These are phyloP conservation scores for Lichtheimia ornata DNA, from an alignment of 371 early-diverging fungal species.

Conservation along the genomic window DNA sequence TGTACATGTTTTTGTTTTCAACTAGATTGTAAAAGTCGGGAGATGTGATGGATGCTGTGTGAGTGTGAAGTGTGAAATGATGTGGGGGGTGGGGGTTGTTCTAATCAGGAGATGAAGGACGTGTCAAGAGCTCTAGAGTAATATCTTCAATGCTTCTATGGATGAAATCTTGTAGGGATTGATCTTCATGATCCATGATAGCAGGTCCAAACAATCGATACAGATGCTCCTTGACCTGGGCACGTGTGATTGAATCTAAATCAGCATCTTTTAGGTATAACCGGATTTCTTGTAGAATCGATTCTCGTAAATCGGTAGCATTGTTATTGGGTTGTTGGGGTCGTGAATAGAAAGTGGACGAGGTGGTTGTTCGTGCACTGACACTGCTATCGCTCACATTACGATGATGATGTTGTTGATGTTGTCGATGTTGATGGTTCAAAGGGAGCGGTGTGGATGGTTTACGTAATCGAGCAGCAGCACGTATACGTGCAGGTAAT, in stretches of 20 bases:
- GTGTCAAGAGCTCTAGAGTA: constrained; percentile 22
- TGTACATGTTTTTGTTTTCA: neutral
- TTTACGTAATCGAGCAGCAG: constrained; percentile 1
- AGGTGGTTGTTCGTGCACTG: neutral
- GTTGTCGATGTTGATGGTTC: constrained; percentile 5
- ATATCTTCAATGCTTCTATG: constrained; percentile 29
- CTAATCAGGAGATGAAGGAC: constrained; percentile 5
- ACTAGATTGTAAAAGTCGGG: neutral
- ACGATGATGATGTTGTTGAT: neutral
- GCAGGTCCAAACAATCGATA: constrained; percentile 20
- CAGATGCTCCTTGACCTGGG: constrained; percentile 39
- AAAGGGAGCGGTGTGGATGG: neutral
- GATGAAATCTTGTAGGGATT: constrained; percentile 18
- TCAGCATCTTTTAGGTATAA: constrained; percentile 29
- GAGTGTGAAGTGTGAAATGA: no score
- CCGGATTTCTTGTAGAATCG: constrained; percentile 22
- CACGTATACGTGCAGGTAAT: constrained; percentile 1
- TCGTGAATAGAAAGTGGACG: neutral
- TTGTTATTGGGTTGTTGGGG: neutral
- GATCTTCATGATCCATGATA: constrained; percentile 11
- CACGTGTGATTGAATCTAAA: constrained; percentile 33
- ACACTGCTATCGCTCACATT: neutral
- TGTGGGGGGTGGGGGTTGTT: neutral
- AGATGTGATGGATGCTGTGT: neutral
- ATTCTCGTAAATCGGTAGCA: neutral